Evolutionary conservation across 1,284 basidiomycete species (phyloP).

Genomic region (Schizopora paradoxa): DNA sequence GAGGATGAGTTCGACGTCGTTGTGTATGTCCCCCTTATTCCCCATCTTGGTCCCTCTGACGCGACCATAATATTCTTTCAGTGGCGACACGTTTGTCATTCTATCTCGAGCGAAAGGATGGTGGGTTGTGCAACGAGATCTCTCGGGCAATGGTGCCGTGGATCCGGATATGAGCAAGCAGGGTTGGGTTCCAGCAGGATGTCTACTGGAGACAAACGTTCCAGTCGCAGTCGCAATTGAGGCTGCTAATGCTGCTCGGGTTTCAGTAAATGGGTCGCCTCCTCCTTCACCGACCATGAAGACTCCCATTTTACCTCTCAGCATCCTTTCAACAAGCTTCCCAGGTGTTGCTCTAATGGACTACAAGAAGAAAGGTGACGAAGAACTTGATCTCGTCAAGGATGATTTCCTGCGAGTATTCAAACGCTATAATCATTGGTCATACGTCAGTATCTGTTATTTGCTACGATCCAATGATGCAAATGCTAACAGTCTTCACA

Average conservation of each 20-base stretch:
- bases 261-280: slow-evolving; percentile 13
- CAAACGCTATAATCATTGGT: slow-evolving; percentile 60
- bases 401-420: slow-evolving; percentile 51
- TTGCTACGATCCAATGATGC: slow-evolving; percentile 1
- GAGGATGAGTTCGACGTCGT: slow-evolving; percentile 98
- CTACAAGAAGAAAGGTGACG: slow-evolving; percentile 43
- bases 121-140: slow-evolving; percentile 98
- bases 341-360: slow-evolving; percentile 55
- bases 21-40: slow-evolving; percentile 58
- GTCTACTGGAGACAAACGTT: slow-evolving; percentile 87
- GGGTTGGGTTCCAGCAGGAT: slow-evolving; percentile 90
- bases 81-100: slow-evolving; percentile 90
- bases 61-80: slow-evolving; percentile 27
- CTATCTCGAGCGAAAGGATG: slow-evolving; percentile 92
- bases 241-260: slow-evolving; percentile 55
- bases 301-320: slow-evolving; percentile 39
- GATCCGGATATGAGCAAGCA: slow-evolving; percentile 71
- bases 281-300: slow-evolving; percentile 13
- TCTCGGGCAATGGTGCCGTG: slow-evolving; percentile 76
- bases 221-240: slow-evolving; percentile 74
- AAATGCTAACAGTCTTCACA: slow-evolving; percentile 17
- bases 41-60: slow-evolving; percentile 6
- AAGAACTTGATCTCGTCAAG: slow-evolving; percentile 45
- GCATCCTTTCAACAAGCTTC: slow-evolving; percentile 50
- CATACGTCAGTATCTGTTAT: slow-evolving; percentile 27